A percentile compares a stretch with the other conserved stretches of the same genome.
These are phyloP conservation scores for Boletus speciosus DNA, from an alignment of 768 basidiomycete species.

Conservation along the genomic window DNA sequence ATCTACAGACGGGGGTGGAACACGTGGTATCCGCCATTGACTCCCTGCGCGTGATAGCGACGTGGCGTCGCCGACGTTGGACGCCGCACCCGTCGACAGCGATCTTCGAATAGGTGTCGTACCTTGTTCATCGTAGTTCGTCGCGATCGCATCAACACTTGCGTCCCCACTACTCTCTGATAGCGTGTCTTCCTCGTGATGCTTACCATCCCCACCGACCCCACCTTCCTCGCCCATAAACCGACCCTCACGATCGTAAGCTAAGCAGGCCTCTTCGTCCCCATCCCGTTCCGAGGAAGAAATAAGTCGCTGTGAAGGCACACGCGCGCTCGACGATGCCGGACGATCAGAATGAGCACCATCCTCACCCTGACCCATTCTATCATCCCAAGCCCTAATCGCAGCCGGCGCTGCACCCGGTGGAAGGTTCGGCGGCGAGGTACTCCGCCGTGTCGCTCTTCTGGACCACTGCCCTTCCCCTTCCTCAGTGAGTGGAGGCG, in stretches of 20 bases:
- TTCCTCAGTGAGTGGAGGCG: constrained; percentile 11
- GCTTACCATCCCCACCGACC: too few relatives aligned
- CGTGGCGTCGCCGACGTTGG: too few relatives aligned
- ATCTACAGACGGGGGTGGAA: too few relatives aligned
- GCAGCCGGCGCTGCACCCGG: constrained; percentile 40
- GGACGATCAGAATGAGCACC: constrained; percentile 30
- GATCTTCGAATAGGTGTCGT: too few relatives aligned
- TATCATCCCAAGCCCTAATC: constrained; percentile 37
- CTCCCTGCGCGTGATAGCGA: too few relatives aligned
- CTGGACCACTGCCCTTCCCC: constrained; percentile 15
- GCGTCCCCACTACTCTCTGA: too few relatives aligned
- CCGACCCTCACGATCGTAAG: constrained; percentile 24
- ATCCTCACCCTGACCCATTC: constrained; percentile 32
- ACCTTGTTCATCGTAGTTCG: too few relatives aligned
- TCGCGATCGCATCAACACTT: too few relatives aligned
- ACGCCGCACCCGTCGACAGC: too few relatives aligned
- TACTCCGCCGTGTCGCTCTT: constrained; percentile 30
- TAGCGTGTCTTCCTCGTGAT: too few relatives aligned
- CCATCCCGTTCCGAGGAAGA: constrained; percentile 31
- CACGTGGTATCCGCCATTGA: too few relatives aligned
- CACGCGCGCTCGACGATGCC: constrained; percentile 31
- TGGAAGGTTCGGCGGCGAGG: constrained; percentile 39
- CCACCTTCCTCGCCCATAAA: too few relatives aligned
- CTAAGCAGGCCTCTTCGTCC: constrained; percentile 25
- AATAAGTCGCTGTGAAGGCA: constrained; percentile 33